Evolutionary conservation across 495 filamentous ascomycete genomes (phyloP).

Genomic region (Recurvomyces mirabilis): DNA sequence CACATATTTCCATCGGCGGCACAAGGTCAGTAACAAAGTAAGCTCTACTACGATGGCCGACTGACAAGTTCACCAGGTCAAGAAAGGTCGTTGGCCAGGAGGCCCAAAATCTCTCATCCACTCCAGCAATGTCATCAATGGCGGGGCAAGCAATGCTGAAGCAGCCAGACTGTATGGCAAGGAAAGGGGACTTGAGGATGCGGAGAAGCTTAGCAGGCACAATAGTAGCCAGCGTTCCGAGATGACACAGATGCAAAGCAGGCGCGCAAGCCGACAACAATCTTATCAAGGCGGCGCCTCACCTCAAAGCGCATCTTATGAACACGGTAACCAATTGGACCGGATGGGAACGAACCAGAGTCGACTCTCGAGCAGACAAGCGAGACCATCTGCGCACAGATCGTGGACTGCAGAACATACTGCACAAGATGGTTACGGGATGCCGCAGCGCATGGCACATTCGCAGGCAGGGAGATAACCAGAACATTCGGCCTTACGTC

Average conservation of each 20-base stretch:
- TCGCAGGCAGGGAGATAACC: too few species aligned
- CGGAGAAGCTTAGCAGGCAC: background rate
- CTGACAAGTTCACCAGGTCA: slow-evolving; percentile 5
- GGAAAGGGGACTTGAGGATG: slow-evolving; percentile 1
- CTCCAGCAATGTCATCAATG: slow-evolving; percentile 15
- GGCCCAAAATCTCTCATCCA: slow-evolving; percentile 19
- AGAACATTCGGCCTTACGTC: too few species aligned
- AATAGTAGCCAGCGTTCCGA: background rate
- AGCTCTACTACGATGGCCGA: background rate
- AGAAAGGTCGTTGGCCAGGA: slow-evolving; percentile 19
- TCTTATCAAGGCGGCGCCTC: too few species aligned
- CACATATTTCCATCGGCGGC: slow-evolving; percentile 31
- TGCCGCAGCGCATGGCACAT: too few species aligned
- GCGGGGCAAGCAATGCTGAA: slow-evolving; percentile 11
- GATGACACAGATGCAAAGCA: background rate
- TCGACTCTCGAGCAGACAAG: too few species aligned
- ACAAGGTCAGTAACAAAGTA: slow-evolving; percentile 22
- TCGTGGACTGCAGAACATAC: too few species aligned
- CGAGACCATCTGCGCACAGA: too few species aligned
- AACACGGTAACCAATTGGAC: background rate
- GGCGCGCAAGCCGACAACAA: too few species aligned
- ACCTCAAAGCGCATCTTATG: background rate
- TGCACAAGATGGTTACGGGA: too few species aligned
- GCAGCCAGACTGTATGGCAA: slow-evolving; percentile 7
- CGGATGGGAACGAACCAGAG: background rate